Base-by-base conservation (phyloP, 495 filamentous ascomycete genomes). In the Physcia stellaris region DNA sequence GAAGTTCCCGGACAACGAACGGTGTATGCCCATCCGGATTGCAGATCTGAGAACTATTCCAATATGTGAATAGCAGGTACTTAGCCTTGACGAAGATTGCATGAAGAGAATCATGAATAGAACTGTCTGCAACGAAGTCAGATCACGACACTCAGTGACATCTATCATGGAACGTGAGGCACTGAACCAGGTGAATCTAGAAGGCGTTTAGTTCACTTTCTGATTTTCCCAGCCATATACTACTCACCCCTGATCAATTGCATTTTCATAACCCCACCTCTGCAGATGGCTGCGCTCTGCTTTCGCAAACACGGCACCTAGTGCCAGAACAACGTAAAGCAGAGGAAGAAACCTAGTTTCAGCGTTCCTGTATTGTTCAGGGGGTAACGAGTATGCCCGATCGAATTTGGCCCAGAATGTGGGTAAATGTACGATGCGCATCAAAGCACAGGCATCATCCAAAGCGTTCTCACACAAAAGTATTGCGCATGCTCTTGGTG, bases 21-120 rank as follows among this genome's bases (percentile, higher is more conserved):
- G 83, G 55, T 96, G 88, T 12, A 96, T 66, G 10, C 88, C 88
- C 65, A 95, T 76, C 10, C 86, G 77, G 6, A 94, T 56, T 13
- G 86, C 77, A 6, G 86, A 88, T 27, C 86, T 77, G 18, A 94
- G 64, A 11, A 85, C 87, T 43, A 95, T 85, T 16, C 86, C 88
- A 35, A 96, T 70, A 57, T 90, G 93, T 0, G 86, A 82, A 56
- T 94, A 95, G 55, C 88, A 96, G 16, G 82, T 90, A 49, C 83
- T 88, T 37, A 95, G 64, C 50, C 90, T 86, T 5, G 86, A 83
- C 12, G 90, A 86, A 0, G 80, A 83, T 42, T 96, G 88, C 1
- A 96, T 66, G 53, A 94, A 96, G 1, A 94, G 61, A 29, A 94
- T 81, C 81, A 94, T 92, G 62, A 86, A 92, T 19, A 93, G 63